These are phyloP conservation scores for Triticum dicoccoides DNA, from an alignment of 176 grass and related monocot species.

Conservation along the genomic window DNA sequence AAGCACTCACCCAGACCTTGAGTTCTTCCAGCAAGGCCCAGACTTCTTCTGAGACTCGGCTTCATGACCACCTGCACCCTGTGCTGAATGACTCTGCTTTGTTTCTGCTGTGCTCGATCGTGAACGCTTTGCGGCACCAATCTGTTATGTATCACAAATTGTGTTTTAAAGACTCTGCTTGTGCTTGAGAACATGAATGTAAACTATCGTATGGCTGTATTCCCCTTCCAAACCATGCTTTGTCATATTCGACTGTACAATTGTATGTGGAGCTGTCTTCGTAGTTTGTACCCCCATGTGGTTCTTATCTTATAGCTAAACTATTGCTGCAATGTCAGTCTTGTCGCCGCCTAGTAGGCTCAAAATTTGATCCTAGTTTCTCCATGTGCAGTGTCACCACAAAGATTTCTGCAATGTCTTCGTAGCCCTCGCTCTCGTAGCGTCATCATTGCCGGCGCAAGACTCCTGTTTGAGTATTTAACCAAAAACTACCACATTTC, in stretches of 20 bases:
- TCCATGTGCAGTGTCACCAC: no score
- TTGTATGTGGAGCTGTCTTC: not conserved
- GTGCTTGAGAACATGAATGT: not conserved
- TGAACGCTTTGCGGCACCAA: not conserved
- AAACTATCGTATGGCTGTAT: not conserved
- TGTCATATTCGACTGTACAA: not conserved
- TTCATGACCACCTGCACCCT: not conserved
- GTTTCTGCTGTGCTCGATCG: not conserved
- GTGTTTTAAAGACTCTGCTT: not conserved
- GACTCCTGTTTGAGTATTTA: no score
- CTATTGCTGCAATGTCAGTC: no score
- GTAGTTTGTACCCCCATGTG: no score
- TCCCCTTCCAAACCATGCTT: not conserved
- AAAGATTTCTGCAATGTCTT: no score
- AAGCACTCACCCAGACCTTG: slow-evolving; percentile 65
- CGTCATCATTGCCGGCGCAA: no score
- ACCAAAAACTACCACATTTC: no score
- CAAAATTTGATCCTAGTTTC: no score
- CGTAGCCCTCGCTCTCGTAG: no score
- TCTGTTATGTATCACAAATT: not conserved
- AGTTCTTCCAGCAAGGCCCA: slow-evolving; percentile 68
- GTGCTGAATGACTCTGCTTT: not conserved
- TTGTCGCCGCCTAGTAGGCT: no score
- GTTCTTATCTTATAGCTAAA: not conserved
- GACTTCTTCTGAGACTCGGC: slow-evolving; percentile 28